Conservation (phyloP, 345 rosid species). For the Eucalyptus erythrocorys region DNA sequence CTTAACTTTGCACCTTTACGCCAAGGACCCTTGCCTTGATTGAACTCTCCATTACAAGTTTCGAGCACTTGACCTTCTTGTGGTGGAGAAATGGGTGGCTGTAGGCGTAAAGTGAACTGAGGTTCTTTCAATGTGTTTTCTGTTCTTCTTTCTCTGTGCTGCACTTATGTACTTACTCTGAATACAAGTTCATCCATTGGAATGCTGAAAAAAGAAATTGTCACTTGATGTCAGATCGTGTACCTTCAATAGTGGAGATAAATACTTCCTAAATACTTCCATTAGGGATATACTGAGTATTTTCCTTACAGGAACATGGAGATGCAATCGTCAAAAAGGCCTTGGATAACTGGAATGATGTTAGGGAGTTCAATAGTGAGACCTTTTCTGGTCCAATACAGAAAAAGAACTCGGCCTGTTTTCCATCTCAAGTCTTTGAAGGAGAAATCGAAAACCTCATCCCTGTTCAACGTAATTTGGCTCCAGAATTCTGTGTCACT, state of each 20-base stretch:
- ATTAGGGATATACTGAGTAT: rapidly evolving
- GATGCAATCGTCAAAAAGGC: not conserved
- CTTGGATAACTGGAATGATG: not conserved
- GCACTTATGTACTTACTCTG: no score
- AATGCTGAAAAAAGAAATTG: no score
- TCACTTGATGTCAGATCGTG: no score
- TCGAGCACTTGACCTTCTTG: no score
- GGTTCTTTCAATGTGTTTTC: rapidly evolving
- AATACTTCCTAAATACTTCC: no score
- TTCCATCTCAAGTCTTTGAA: not conserved
- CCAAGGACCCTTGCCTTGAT: no score
- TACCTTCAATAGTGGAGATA: no score
- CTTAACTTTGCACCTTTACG: no score
- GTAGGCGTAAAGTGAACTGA: rapidly evolving
- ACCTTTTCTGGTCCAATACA: not conserved
- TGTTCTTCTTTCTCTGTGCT: no score
- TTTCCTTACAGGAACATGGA: not conserved
- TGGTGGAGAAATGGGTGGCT: rapidly evolving
- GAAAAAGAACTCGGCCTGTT: not conserved
- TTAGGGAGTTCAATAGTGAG: not conserved
- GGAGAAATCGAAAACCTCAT: no score
- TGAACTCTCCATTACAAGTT: no score
- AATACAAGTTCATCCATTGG: no score
- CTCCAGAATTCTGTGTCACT: rapidly evolving
- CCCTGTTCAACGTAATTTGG: not conserved